These are phyloP conservation scores for Rhizopogon vesiculosus DNA, from an alignment of 768 basidiomycete species.

Conservation along the genomic window DNA sequence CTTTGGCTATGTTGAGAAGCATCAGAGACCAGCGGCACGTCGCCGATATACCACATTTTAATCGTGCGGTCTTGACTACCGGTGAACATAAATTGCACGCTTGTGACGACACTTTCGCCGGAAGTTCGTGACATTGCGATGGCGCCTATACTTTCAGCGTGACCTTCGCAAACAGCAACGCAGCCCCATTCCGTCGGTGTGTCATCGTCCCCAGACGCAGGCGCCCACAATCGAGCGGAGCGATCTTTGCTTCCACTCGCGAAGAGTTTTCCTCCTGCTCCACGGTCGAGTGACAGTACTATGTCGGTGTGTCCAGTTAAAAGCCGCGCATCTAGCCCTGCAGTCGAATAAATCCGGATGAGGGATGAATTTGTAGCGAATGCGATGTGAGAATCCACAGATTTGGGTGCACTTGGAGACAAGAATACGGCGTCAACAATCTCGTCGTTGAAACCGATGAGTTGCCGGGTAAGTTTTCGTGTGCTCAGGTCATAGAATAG, in stretches of 20 bases:
- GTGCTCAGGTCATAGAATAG: conserved; percentile 80
- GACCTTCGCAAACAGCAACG: conserved; percentile 87
- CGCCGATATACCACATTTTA: conserved; percentile 95
- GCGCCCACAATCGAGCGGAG: conserved; percentile 81
- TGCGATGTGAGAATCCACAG: conserved; percentile 71
- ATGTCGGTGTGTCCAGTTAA: conserved; percentile 89
- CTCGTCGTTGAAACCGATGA: conserved; percentile 98
- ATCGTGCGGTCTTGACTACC: conserved; percentile 97
- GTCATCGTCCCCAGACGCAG: conserved; percentile 10
- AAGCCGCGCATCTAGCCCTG: conserved; percentile 76
- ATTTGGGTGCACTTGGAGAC: conserved; percentile 26
- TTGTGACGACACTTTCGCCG: conserved; percentile 14
- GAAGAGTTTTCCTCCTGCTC: conserved; percentile 64
- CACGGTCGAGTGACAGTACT: conserved; percentile 79
- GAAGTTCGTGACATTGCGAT: conserved; percentile 70
- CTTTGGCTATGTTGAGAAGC: conserved; percentile 18
- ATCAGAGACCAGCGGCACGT: conserved; percentile 32
- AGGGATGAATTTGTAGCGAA: conserved; percentile 97
- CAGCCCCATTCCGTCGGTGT: conserved; percentile 43
- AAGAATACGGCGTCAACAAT: conserved; percentile 89
- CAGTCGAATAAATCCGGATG: conserved; percentile 81
- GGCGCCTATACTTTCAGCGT: conserved; percentile 91
- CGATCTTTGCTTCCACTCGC: conserved; percentile 92
- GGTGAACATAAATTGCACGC: conserved; percentile 74
- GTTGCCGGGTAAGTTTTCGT: conserved; percentile 62